Conservation (phyloP, 148 eudicot genomes). For the Drosera capensis region DNA sequence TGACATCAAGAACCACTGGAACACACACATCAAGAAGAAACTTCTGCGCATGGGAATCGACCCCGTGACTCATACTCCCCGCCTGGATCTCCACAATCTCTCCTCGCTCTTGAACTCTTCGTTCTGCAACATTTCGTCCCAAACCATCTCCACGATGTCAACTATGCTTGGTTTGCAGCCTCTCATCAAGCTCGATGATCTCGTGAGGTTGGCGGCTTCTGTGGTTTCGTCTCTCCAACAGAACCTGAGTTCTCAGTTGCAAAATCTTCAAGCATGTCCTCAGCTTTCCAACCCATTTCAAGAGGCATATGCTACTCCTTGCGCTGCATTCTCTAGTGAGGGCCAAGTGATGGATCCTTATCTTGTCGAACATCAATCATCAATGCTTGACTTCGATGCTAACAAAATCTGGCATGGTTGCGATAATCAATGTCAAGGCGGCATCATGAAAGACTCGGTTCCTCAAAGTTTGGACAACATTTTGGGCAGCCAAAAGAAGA, state of each 20-base stretch:
- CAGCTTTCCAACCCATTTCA: conserved; percentile 10
- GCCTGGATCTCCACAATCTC: too few relatives aligned
- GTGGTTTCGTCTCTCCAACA: conserved; percentile 30
- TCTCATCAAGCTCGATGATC: conserved; percentile 37
- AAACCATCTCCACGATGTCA: conserved; percentile 48
- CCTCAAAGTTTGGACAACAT: conserved; percentile 11
- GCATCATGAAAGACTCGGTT: neutral
- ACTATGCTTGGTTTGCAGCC: conserved; percentile 41
- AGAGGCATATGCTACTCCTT: conserved; percentile 11
- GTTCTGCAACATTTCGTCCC: conserved; percentile 27
- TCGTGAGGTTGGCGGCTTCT: conserved; percentile 51
- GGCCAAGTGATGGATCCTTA: conserved; percentile 34
- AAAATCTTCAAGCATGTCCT: conserved; percentile 21
- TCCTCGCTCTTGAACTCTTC: conserved; percentile 36
- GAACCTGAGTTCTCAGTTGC: conserved; percentile 18
- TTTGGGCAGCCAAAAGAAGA: neutral
- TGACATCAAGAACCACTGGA: conserved; percentile 13
- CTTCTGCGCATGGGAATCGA: conserved; percentile 7
- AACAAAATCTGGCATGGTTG: conserved; percentile 10
- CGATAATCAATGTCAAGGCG: conserved; percentile 38
- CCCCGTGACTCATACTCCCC: conserved; percentile 17
- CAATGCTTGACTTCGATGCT: conserved; percentile 12
- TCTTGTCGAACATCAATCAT: conserved; percentile 17
- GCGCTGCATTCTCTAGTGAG: conserved; percentile 23
- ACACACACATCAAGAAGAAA: conserved; percentile 8